phyloP scores from a whole-genome alignment of 768 basidiomycete species.

The Calocera cornea region DNA sequence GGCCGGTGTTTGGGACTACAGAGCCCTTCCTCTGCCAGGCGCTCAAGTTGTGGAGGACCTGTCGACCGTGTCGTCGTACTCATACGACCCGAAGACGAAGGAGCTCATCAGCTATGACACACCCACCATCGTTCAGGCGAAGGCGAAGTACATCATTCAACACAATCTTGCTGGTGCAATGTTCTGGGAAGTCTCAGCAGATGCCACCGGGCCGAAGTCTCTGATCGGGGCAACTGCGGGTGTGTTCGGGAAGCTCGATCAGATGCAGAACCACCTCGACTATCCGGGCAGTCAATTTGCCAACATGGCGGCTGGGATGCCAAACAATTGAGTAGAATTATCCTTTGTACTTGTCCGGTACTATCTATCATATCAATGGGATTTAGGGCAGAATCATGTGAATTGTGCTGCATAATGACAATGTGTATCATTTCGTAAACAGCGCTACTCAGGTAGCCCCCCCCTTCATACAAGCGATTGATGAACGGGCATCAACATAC shows the following conservation, averaged over 20 bases:
- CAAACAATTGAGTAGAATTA: background rate
- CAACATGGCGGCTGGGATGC: constrained; percentile 31
- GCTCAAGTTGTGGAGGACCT: constrained; percentile 51
- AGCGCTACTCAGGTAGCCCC: background rate
- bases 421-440: background rate
- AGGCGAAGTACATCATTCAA: constrained; percentile 51
- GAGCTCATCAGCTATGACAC: constrained; percentile 70
- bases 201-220: constrained; percentile 45
- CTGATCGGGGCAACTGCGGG: constrained; percentile 39
- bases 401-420: background rate
- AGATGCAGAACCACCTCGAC: constrained; percentile 32
- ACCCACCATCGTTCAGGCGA: constrained; percentile 48
- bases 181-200: constrained; percentile 58
- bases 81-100: constrained; percentile 50
- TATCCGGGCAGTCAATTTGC: constrained; percentile 59
- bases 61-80: constrained; percentile 60
- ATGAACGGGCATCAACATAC: background rate
- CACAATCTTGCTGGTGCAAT: constrained; percentile 47
- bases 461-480: too few species aligned
- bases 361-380: too few species aligned
- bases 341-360: background rate
- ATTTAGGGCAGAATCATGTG: background rate
- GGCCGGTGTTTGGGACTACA: constrained; percentile 57
- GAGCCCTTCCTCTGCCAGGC: constrained; percentile 43
- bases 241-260: constrained; percentile 42